phyloP scores from a whole-genome alignment of 129 eudicot species.

The Gnaphalium uliginosum region DNA sequence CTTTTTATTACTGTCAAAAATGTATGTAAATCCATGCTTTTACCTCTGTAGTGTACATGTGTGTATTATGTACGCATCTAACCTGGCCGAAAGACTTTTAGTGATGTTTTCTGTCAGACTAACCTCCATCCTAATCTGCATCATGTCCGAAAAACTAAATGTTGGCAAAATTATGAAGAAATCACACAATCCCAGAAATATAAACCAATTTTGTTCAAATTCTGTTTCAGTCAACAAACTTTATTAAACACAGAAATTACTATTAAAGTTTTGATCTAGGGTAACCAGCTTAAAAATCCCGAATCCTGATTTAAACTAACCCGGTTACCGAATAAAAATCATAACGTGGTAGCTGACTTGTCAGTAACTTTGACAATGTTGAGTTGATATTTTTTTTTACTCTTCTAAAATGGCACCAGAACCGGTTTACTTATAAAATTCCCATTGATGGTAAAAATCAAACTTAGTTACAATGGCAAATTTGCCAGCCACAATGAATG shows the following conservation, averaged over 20 bases:
- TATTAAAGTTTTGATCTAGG: neutral
- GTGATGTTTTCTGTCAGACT: slow-evolving; percentile 16
- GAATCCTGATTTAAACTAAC: neutral
- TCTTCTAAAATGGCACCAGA: neutral
- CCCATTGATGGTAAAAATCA: neutral
- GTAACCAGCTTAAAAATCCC: neutral
- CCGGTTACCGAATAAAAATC: no score
- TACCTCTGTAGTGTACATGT: slow-evolving; percentile 23
- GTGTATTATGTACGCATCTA: slow-evolving; percentile 26
- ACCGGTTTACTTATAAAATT: neutral
- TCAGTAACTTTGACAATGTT: neutral
- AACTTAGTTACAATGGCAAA: no score
- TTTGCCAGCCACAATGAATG: no score
- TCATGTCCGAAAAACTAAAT: slow-evolving; percentile 8
- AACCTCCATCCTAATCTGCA: slow-evolving; percentile 29
- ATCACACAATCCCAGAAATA: neutral
- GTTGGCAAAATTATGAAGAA: slow-evolving; percentile 11
- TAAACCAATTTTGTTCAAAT: slow-evolving; percentile 7
- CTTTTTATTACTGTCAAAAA: slow-evolving; percentile 33
- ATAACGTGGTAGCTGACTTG: no score
- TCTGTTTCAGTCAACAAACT: neutral
- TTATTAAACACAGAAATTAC: neutral
- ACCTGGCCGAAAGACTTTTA: slow-evolving; percentile 16
- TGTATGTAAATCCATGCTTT: slow-evolving; percentile 26
- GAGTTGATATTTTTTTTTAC: neutral